A percentile compares a stretch with the other conserved stretches of the same genome.
Evolutionary conservation across 768 basidiomycete genomes (phyloP).

Genomic region (Lactifluus piperatus): DNA sequence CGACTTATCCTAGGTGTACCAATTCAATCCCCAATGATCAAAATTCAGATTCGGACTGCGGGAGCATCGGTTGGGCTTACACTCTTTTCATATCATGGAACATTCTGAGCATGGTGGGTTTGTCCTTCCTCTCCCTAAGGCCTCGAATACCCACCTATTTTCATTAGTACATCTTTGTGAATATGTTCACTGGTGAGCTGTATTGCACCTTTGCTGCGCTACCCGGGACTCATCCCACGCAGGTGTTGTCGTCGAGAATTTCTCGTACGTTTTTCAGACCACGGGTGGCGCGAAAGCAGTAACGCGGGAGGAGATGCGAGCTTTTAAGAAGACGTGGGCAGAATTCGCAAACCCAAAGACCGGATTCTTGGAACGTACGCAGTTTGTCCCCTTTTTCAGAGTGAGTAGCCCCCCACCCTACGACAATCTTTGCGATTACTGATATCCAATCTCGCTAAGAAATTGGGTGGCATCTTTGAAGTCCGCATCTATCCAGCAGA

Average conservation of each 20-base stretch:
- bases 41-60: conserved; percentile 81
- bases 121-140: background rate
- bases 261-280: conserved; percentile 90
- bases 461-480: conserved; percentile 80
- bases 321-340: conserved; percentile 93
- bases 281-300: conserved; percentile 75
- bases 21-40: conserved; percentile 35
- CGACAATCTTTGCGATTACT: background rate
- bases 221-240: background rate
- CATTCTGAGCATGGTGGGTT: conserved; percentile 82
- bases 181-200: conserved; percentile 80
- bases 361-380: conserved; percentile 62
- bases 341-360: conserved; percentile 72
- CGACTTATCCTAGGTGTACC: conserved; percentile 77
- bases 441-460: conserved; percentile 34
- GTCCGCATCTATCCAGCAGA: conserved; percentile 75
- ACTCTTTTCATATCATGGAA: conserved; percentile 92
- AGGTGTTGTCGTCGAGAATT: conserved; percentile 92
- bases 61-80: conserved; percentile 76
- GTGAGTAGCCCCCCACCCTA: conserved; percentile 38
- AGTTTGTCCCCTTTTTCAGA: conserved; percentile 71
- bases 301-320: conserved; percentile 84
- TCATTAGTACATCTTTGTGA: conserved; percentile 84
- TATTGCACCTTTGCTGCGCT: background rate
- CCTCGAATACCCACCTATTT: background rate